A percentile compares a stretch with the other conserved stretches of the same genome.
Evolutionary conservation across 1,139 yeast genomes (phyloP).

Genomic region (Geotrichum macrosporum): DNA sequence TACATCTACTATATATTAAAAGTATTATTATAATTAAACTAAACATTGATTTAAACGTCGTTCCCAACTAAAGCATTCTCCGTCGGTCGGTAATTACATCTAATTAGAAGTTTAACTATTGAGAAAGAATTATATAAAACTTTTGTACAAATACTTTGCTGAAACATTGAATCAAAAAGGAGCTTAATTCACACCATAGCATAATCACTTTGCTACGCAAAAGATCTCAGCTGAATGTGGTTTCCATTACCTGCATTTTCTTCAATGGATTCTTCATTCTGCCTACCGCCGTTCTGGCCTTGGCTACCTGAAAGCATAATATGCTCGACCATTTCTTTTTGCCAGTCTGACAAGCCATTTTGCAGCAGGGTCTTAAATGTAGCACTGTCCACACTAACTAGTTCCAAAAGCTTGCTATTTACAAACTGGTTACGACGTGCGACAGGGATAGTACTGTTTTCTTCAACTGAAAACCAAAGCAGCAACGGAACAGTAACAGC

Average conservation of each 20-base stretch:
- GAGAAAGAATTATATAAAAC: too few relatives aligned
- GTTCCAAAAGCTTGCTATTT: constrained; percentile 49
- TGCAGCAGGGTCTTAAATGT: constrained; percentile 53
- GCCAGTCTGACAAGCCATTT: constrained; percentile 30
- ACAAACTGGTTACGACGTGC: constrained; percentile 42
- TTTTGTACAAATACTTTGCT: too few relatives aligned
- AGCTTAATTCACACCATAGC: too few relatives aligned
- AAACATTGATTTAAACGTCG: too few relatives aligned
- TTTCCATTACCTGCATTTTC: constrained; percentile 24
- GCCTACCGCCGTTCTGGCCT: constrained; percentile 18
- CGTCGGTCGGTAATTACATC: too few relatives aligned
- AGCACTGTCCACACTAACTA: constrained; percentile 49
- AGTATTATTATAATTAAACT: too few relatives aligned
- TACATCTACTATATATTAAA: too few relatives aligned
- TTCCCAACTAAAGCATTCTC: too few relatives aligned
- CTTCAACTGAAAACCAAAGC: constrained; percentile 40
- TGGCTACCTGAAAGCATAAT: constrained; percentile 22
- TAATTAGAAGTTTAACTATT: too few relatives aligned
- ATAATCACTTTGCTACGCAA: constrained; percentile 19
- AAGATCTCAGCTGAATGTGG: constrained; percentile 35
- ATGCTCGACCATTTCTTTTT: constrained; percentile 29
- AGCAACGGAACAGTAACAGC: constrained; percentile 51
- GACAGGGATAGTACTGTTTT: constrained; percentile 27
- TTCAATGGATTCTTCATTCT: constrained; percentile 19
- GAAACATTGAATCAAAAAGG: too few relatives aligned